Base-by-base conservation (phyloP, 495 filamentous ascomycete species). In the Lophium mytilinum region DNA sequence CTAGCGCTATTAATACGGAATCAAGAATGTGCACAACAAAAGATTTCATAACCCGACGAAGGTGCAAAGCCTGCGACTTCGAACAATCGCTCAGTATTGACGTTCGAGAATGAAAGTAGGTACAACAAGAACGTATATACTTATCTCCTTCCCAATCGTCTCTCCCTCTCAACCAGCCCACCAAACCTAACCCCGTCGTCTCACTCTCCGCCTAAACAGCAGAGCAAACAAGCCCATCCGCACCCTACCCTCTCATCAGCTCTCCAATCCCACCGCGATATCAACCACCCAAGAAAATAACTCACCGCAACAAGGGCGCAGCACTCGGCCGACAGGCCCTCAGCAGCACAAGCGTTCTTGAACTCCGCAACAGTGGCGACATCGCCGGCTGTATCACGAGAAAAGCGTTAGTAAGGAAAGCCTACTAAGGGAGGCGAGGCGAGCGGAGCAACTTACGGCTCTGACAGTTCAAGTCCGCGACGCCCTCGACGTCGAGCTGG, bases 211-310 rank as follows among this genome's bases (percentile, higher is more conserved):
- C 19, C 14, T 57, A 19, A 33, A 37, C 55, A 9, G 33, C 55
- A 47, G 48, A 43, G 39, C 55, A 58, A 34, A 58, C 9, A 15
- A 59, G 15, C 3, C 50, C 56, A 51, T 53, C 50, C 15, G 50
- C 4, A 9, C 56, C 50, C 24, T 30, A 30, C 24, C 6, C 24
- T 30, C 24, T 30, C 24, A 30, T 30, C 24, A 30, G 24, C 24
- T 30, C 24, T 30, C 24, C 6, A 6, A 30, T 30, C 24, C 24
- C 24, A 30, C 24, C 24, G 3, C 24, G 24, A 30, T 3, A 30
- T 3, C 24, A 30, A 49, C 40, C 37, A 39, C 50, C 17, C 11
- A 59, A 17, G 30, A 53, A 30, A 30, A 6, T 6, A 3, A 30
- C 24, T 30, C 6, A 30, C 24, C 12, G 37, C 55, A 58, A 24